Evolutionary conservation across 306 rosid genomes (phyloP).

Genomic region (Acacia acuminata): DNA sequence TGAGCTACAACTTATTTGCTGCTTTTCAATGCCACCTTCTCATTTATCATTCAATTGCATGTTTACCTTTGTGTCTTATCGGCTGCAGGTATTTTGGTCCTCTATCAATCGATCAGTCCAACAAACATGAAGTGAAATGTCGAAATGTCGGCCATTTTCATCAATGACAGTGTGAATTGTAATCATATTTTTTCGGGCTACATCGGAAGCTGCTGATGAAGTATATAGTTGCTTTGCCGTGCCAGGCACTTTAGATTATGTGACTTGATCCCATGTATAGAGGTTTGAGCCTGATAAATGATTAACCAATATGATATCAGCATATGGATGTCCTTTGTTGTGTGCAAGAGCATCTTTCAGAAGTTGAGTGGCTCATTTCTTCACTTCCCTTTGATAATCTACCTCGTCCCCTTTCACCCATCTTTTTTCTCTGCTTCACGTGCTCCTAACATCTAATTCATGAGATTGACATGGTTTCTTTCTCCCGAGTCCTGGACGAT

Average conservation of each 20-base stretch:
- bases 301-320: constrained; percentile 26
- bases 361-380: constrained; percentile 27
- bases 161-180: constrained; percentile 29
- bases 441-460: background rate
- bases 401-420: background rate
- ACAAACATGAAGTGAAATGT: background rate
- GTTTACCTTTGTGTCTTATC: background rate
- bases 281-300: constrained; percentile 39
- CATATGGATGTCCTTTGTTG: background rate
- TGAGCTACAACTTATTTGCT: constrained; percentile 17
- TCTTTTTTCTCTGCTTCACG: constrained; percentile 18
- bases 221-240: constrained; percentile 20
- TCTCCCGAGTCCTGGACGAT: background rate
- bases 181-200: constrained; percentile 28
- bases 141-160: constrained; percentile 20
- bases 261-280: constrained; percentile 40
- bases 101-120: constrained; percentile 19
- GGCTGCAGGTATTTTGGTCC: constrained; percentile 34
- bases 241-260: constrained; percentile 25
- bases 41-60: constrained; percentile 14
- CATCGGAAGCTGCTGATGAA: constrained; percentile 31
- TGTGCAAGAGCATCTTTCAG: background rate
- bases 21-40: constrained; percentile 9
- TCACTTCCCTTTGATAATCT: constrained; percentile 32
- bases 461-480: background rate